Evolutionary conservation across 768 basidiomycete genomes (phyloP), one percentile per base, ranked within the genome.

Genomic region (Boletus sp.): DNA sequence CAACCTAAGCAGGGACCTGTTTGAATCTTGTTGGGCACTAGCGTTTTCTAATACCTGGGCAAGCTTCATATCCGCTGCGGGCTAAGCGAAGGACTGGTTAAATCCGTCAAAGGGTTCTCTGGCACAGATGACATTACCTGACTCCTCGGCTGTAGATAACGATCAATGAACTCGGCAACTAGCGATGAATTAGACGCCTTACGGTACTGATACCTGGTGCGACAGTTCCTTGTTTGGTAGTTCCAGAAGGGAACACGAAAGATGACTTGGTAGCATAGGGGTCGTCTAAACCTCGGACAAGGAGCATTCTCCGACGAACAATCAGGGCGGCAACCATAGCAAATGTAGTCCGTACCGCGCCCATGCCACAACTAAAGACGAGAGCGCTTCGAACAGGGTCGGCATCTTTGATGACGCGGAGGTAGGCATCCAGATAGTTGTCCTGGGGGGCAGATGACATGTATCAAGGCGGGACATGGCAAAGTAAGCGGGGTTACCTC

Each of bases 351-450:
- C 96, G 82, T 1, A 98, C 95, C 3, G 92, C 93, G 42, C 97
- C 97, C 85, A 96, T 93, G 32, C 97, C 96, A 68, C 96, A 98
- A 46, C 90, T 93, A 69, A 98, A 98, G 5, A 98, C 89, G 19
- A 98, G 75, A 0, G 89, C 85, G 0, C 93, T 93, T 17, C 77
- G 76, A 4, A 87, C 73, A 2, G 96, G 95, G 62, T 96, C 90
- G 0, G 88, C 82, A 37, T 80, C 71, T 57, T 84, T 83, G 54
- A 99, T 88, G 33, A 96, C 85, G 4, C 78, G 79, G 19, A 95
- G 77, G 68, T 98, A 99, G 1, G 90, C 89, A 70, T 98, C 97
- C 17, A 99, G 83, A 70, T 99, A 98, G 65, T 95, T 94, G 70
- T 97, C 90, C 85, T 90, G 55, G 2, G 30, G 19, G 13, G 30